Evolutionary conservation across 495 filamentous ascomycete species (phyloP).

Genomic region (Hyaloscypha finlandica): DNA sequence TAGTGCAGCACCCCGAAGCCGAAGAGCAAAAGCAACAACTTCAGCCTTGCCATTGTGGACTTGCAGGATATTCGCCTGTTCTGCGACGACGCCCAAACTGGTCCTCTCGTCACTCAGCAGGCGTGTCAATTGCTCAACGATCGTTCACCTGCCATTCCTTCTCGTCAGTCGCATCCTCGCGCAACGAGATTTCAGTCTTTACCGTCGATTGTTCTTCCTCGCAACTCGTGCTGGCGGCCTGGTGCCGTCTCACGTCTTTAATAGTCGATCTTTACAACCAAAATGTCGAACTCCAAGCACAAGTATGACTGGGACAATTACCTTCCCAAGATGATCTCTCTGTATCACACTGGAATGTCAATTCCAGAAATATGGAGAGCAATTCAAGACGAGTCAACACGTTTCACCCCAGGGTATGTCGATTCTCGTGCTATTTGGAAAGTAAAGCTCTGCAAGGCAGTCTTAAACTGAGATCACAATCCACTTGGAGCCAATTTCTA

Average conservation of each 20-base stretch:
- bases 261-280: not conserved
- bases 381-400: constrained; percentile 8
- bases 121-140: not conserved
- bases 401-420: constrained; percentile 20
- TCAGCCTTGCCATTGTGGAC: not conserved
- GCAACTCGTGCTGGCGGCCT: not conserved
- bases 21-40: not conserved
- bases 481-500: not conserved
- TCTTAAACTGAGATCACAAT: too few relatives aligned
- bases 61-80: not conserved
- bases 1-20: not conserved
- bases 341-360: not conserved
- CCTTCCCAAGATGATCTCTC: constrained; percentile 11
- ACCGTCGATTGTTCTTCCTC: not conserved
- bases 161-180: not conserved
- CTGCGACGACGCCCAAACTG: not conserved
- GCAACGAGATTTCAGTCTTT: constrained; percentile 4
- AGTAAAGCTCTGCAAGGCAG: not conserved
- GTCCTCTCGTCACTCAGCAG: not conserved
- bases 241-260: constrained; percentile 8
- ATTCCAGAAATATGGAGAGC: constrained; percentile 11
- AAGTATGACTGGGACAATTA: constrained; percentile 18
- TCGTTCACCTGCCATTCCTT: not conserved
- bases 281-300: constrained; percentile 9
- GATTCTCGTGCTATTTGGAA: not conserved